Conservation (phyloP, 1,284 basidiomycete genomes). For the Pseudozyma sp. region DNA sequence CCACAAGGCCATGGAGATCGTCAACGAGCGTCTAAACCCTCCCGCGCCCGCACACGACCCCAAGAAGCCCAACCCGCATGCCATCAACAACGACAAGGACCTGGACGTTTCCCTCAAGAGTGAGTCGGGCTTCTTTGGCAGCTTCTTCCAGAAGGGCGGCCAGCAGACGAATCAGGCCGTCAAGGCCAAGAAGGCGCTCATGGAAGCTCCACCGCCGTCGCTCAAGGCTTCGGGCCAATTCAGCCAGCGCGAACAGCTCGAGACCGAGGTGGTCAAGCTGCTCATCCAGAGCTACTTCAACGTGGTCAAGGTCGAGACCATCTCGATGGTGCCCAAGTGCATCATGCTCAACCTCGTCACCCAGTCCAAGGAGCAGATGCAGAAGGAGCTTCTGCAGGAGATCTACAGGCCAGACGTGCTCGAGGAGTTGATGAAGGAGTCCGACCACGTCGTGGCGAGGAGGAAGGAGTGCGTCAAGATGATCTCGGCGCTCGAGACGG, state of each 20-base stretch:
- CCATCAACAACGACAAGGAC: conserved; percentile 90
- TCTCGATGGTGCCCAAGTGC: conserved; percentile 96
- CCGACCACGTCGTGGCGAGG: conserved; percentile 65
- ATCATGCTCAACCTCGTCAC: conserved; percentile 93
- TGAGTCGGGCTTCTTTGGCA: conserved; percentile 90
- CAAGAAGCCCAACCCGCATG: conserved; percentile 69
- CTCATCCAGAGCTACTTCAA: conserved; percentile 66
- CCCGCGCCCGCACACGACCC: conserved; percentile 53
- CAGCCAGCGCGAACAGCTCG: conserved; percentile 95
- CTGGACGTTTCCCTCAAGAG: conserved; percentile 87
- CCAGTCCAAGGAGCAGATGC: conserved; percentile 90
- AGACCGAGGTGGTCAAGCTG: conserved; percentile 97
- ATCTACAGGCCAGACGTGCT: conserved; percentile 65
- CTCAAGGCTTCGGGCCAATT: conserved; percentile 93
- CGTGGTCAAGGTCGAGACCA: conserved; percentile 94
- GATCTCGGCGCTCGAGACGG: conserved; percentile 66
- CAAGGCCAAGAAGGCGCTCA: conserved; percentile 76
- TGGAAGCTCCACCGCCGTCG: conserved; percentile 88
- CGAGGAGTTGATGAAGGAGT: conserved; percentile 67
- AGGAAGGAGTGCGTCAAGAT: conserved; percentile 68
- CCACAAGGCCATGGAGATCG: conserved; percentile 93
- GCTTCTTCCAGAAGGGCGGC: conserved; percentile 80
- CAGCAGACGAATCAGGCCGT: conserved; percentile 73
- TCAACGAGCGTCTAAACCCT: conserved; percentile 82
- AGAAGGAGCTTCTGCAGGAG: conserved; percentile 79